Base-by-base conservation (phyloP, 2,329 filamentous ascomycete genomes). In the Fusarium penzigii region DNA sequence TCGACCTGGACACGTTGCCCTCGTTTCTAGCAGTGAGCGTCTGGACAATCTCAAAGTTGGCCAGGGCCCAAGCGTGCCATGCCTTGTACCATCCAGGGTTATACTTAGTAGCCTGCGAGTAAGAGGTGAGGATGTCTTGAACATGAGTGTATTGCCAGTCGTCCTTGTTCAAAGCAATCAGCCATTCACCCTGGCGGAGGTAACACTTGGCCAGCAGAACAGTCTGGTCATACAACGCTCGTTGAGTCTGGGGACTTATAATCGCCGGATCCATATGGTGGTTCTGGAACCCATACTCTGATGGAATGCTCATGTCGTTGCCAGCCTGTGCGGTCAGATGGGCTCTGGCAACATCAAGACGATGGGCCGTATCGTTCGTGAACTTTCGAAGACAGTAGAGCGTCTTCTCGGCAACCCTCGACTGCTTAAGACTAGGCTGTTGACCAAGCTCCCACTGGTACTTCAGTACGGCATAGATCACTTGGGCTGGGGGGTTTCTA, bases 51-150 rank as follows among this genome's bases (percentile, higher is more conserved):
- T 99, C 93, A 65, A 99, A 99, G 72, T 99, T 99, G 48, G 94
- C 93, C 57, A 99, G 75, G 11, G 94, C 95, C 93, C 94, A 99
- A 0, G 94, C 90, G 72, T 99, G 94, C 94, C 94, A 99, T 8
- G 95, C 94, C 74, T 99, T 99, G 77, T 99, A 99, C 85, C 93
- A 99, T 55, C 88, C 86, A 34, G 91, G 88, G 69, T 99, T 96
- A 74, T 95, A 97, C 53, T 90, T 87, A 2, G 94, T 99, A 2
- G 95, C 95, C 53, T 92, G 88, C 16, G 87, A 86, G 71, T 97
- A 99, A 2, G 94, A 92, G n/a, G 85, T 82, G 20, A 99, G 78
- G 52, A 99, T 92, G 48, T 97, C 93, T 46, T 89, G 84, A 5
- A 96, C 90, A 59, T 90, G 87, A 9, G 90, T 88, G 57, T 90